Base-by-base conservation (phyloP, 352 stramenopile genomes). In the Saprolegnia parasitica region DNA sequence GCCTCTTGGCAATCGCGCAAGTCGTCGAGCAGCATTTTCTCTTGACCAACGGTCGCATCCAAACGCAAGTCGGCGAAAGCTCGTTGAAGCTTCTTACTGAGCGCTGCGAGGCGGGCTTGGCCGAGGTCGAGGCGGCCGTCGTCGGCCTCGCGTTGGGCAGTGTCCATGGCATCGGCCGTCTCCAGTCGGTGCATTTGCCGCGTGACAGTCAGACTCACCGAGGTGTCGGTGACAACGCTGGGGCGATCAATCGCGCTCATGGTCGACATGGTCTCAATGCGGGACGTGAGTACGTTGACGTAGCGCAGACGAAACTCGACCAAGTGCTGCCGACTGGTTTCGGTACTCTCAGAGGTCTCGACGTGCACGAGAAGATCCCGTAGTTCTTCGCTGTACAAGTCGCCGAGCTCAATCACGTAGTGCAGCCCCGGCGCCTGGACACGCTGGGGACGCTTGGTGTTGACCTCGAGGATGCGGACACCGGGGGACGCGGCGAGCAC, bases 361-460 rank as follows among this genome's bases (percentile, higher is more conserved):
- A 76, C 39, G n/a, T 74, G 9, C 11, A 78, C 39, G 18, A 76
- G 26, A 20, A 78, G 29, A 52, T 78, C 68, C 21, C 62, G 58
- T 21, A 39, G 32, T 54, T 78, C 73, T 1, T 71, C 73, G 23
- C 60, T 66, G 49, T 72, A 74, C 24, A 78, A n/a, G 62, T 78
- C 73, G 47, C 71, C 62, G 21, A 78, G 56, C 39, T 61, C 26
- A 0, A 78, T 23, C 21, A 37, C 49, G 11, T 66, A 55, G 24
- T 65, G 49, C 37, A 54, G 26, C 13, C 32, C 16, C 32, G 37
- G 15, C 16, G 58, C n/a, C 21, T 57, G 10, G 10, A 21, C 47
- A 29, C 32, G 40, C 20, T 61, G 47, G 2, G 46, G 66, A 15
- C 49, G 46, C 20, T 65, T 65, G 35, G 56, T 65, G 32, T 65